A percentile compares a stretch with the other conserved stretches of the same genome.
Conservation (phyloP, 2,329 filamentous ascomycete genomes). For the Neophaeococcomyces aloes region DNA sequence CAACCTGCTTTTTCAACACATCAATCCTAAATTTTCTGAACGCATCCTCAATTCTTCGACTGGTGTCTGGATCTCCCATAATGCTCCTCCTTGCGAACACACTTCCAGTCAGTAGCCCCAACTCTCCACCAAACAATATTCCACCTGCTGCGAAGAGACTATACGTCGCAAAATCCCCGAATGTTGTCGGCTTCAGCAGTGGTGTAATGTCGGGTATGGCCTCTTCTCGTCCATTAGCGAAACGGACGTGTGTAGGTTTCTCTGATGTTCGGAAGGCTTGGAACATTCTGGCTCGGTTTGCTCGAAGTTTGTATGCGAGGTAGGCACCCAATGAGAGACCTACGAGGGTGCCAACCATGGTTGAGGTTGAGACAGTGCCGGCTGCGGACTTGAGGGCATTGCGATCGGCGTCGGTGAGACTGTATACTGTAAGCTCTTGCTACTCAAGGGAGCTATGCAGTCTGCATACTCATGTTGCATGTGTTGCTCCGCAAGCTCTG, state of each 20-base stretch:
- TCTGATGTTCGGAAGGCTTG: conserved; percentile 50
- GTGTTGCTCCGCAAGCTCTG: conserved; percentile 47
- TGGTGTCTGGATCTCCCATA: conserved; percentile 42
- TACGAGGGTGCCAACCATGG: conserved; percentile 48
- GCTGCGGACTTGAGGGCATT: conserved; percentile 47
- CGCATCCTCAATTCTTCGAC: conserved; percentile 49
- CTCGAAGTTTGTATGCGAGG: conserved; percentile 47
- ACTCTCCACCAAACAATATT: conserved; percentile 54
- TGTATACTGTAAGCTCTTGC: conserved; percentile 15
- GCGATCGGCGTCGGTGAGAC: conserved; percentile 48
- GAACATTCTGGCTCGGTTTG: conserved; percentile 49
- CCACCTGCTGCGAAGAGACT: conserved; percentile 53
- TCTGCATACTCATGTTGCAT: conserved; percentile 42
- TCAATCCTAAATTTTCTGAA: conserved; percentile 55
- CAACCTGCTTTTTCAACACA: conserved; percentile 49
- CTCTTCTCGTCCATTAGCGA: conserved; percentile 51
- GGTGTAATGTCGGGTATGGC: conserved; percentile 51
- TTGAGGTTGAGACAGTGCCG: conserved; percentile 43
- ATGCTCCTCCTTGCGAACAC: conserved; percentile 45
- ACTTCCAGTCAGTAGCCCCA: conserved; percentile 48
- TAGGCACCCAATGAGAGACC: conserved; percentile 51
- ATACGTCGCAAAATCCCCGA: conserved; percentile 54
- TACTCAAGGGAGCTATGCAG: conserved; percentile 6
- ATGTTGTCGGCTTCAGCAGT: conserved; percentile 44
- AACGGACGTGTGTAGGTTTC: conserved; percentile 51